These are phyloP conservation scores for Narthecium ossifragum DNA, from an alignment of 106 monocot species.

Conservation along the genomic window DNA sequence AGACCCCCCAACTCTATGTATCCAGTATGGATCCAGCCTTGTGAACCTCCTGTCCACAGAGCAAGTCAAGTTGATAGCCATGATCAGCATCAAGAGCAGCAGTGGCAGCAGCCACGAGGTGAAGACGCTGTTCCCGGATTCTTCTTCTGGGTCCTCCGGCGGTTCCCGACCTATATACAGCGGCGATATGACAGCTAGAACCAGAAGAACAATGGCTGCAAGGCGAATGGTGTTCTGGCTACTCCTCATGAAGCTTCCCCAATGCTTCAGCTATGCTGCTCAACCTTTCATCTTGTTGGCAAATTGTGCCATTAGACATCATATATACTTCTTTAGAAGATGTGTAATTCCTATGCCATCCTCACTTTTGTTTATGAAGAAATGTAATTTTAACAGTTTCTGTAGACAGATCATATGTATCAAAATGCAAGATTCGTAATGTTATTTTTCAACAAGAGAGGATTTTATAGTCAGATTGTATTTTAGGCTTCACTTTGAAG, in stretches of 20 bases:
- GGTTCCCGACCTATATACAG: slow-evolving; percentile 49
- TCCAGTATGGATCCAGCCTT: slow-evolving; percentile 89
- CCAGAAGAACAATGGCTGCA: slow-evolving; percentile 29
- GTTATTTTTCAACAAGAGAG: too few relatives aligned
- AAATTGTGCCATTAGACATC: background rate
- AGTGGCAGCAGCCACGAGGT: slow-evolving; percentile 37
- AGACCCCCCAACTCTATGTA: slow-evolving; percentile 82
- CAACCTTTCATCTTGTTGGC: background rate
- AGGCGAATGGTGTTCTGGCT: slow-evolving; percentile 40
- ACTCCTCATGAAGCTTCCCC: slow-evolving; percentile 20
- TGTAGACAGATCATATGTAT: too few relatives aligned
- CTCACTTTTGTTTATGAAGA: background rate
- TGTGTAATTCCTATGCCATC: background rate
- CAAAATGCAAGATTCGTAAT: too few relatives aligned
- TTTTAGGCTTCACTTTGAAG: background rate
- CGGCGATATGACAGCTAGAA: slow-evolving; percentile 66
- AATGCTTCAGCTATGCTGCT: background rate
- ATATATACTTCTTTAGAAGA: background rate
- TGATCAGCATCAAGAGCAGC: slow-evolving; percentile 40
- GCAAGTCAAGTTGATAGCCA: slow-evolving; percentile 40
- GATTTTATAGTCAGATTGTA: too few relatives aligned
- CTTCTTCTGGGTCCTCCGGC: slow-evolving; percentile 1
- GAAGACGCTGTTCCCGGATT: background rate
- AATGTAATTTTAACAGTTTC: background rate
- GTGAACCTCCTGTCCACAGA: slow-evolving; percentile 44